Percentiles rank a stretch among this genome's conserved stretches.
phyloP scores from a whole-genome alignment of 192 early-diverging fungal genomes.

The Linnemannia hyalina region DNA sequence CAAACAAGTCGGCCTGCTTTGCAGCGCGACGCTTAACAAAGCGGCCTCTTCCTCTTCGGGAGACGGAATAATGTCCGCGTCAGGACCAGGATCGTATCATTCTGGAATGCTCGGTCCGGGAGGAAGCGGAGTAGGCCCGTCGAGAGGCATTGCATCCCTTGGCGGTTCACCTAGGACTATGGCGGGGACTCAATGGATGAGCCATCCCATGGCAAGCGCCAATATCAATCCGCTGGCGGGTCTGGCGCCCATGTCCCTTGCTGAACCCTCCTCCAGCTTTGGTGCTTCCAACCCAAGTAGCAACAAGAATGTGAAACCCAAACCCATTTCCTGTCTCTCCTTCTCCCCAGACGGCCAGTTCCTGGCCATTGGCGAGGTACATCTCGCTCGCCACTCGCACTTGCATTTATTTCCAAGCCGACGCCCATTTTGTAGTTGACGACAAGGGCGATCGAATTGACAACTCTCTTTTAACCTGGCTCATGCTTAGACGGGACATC shows the following conservation, averaged over 20 bases:
- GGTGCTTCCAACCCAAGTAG: slow-evolving; percentile 33
- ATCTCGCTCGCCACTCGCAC: neutral
- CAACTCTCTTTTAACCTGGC: neutral
- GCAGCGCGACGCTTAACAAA: slow-evolving; percentile 43
- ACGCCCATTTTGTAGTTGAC: neutral
- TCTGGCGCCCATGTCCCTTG: slow-evolving; percentile 46
- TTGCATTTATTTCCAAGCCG: neutral
- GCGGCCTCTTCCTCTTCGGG: slow-evolving; percentile 7
- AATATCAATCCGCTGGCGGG: slow-evolving; percentile 50
- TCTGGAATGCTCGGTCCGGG: slow-evolving; percentile 4
- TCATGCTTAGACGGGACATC: slow-evolving; percentile 74
- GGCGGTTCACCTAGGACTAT: slow-evolving; percentile 29
- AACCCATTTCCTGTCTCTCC: slow-evolving; percentile 79
- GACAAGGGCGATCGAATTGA: neutral
- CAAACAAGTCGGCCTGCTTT: slow-evolving; percentile 73
- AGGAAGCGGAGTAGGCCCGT: neutral
- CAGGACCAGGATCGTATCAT: slow-evolving; percentile 18
- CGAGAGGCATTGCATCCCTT: slow-evolving; percentile 10
- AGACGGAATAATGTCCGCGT: neutral
- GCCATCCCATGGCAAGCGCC: slow-evolving; percentile 16
- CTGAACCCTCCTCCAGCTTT: slow-evolving; percentile 32
- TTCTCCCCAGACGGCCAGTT: slow-evolving; percentile 78
- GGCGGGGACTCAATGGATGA: slow-evolving; percentile 37
- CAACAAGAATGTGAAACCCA: slow-evolving; percentile 61
- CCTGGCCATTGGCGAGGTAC: slow-evolving; percentile 85